Evolutionary conservation across 2,329 filamentous ascomycete species (phyloP), one percentile per base, ranked within the genome.

Genomic region (Calonectria fujianensis): DNA sequence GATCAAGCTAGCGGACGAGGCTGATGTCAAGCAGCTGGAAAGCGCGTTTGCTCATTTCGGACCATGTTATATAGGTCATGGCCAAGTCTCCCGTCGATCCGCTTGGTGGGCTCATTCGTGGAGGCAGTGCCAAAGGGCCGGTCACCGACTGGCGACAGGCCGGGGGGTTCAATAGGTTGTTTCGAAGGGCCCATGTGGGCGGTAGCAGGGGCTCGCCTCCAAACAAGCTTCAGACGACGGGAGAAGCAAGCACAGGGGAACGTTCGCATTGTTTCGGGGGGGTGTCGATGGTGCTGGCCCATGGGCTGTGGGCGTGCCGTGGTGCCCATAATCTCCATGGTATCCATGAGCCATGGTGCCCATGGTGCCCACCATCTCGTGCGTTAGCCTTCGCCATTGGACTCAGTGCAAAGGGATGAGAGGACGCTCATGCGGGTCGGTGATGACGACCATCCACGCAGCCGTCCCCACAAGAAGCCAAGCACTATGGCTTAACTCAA

Each of bases 201-300:
- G 64, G 59, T 75, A 70, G 76, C 74, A 80, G 77, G 78, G 78
- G 73, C 76, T 69, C 72, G 74, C 73, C 74, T 72, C 76, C 74
- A 80, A 81, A 81, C 79, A 81, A 81, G 79, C 80, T 81, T 81
- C 80, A 71, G 72, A 77, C 75, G 72, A 77, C 75, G 79, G 78
- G 65, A 79, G 75, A 79, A 78, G 77, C 75, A 80, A 76, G 69
- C 73, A 54, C 77, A 78, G 72, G 79, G 78, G 75, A 79, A 70
- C 64, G 57, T 63, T 63, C 57, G 63, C 72, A 74, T 72, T 72
- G 70, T 57, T 29, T 45, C 24, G 57, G 57, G 13, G 57, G 57
- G 57, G 57, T 24, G 54, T 29, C n/a, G 16, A 32, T 11, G 29
- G 31, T n/a, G 24, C 48, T 50, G 50, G 50, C 29, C 48, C 64